A percentile compares a stretch with the other conserved stretches of the same genome.
These are phyloP conservation scores for Kingdonia uniflora DNA, from an alignment of 164 flowering plant genomes.

Conservation along the genomic window DNA sequence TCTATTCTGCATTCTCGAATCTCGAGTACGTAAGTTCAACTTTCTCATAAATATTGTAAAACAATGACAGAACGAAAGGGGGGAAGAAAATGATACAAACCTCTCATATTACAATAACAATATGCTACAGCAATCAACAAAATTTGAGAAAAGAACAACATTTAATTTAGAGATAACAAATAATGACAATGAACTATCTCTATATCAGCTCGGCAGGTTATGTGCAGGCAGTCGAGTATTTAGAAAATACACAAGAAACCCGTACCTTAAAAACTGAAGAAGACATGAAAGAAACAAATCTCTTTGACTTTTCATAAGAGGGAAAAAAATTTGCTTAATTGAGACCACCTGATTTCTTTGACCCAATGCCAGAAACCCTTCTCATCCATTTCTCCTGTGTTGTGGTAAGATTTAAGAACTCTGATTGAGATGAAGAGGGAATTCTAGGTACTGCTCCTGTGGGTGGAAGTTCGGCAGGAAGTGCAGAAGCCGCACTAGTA, in stretches of 20 bases:
- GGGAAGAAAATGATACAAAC: no score
- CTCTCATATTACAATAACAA: no score
- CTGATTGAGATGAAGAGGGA: constrained; percentile 10
- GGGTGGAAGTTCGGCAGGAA: constrained; percentile 80
- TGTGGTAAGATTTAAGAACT: constrained; percentile 15
- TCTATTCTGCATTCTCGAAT: no score
- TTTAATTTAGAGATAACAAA: not conserved
- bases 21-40: no score
- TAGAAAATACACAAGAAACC: not conserved
- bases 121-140: no score
- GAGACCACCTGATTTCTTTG: constrained; percentile 6
- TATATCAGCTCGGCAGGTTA: not conserved
- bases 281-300: not conserved
- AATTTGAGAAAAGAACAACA: not conserved
- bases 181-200: not conserved
- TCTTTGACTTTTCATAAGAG: not conserved
- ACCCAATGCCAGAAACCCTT: constrained; percentile 16
- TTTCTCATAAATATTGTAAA: no score
- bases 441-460: constrained; percentile 6
- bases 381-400: constrained; percentile 21
- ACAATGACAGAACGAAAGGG: no score
- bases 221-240: not conserved
- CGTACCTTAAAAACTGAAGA: constrained; percentile 3
- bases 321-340: not conserved
- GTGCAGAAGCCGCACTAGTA: constrained; percentile 81